phyloP scores from a whole-genome alignment of 805 yeast species.

The Blastobotrys terrestris region DNA sequence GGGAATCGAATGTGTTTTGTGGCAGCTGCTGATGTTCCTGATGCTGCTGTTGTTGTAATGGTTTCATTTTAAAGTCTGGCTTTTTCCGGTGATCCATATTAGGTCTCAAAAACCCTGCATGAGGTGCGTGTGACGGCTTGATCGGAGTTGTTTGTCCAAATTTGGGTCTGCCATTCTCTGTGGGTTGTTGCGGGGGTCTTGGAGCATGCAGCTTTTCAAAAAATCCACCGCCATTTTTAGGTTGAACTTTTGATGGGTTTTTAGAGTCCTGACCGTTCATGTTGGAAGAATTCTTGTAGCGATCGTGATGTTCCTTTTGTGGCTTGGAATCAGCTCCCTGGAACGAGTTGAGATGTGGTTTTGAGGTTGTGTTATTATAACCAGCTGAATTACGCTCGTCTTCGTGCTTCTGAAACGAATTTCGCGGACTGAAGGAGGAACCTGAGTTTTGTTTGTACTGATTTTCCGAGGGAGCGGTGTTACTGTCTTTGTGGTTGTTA shows the following conservation, averaged over 20 bases:
- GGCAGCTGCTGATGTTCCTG: not conserved
- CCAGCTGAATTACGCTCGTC: too few relatives aligned
- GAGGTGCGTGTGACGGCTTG: not conserved
- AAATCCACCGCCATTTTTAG: not conserved
- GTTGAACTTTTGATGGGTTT: not conserved
- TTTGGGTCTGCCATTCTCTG: not conserved
- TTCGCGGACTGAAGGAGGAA: not conserved
- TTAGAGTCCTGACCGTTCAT: too few relatives aligned
- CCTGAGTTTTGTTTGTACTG: not conserved
- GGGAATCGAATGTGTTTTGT: slow-evolving; percentile 9
- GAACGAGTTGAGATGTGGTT: not conserved
- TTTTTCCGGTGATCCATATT: not conserved
- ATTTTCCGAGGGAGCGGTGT: too few relatives aligned
- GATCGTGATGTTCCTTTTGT: too few relatives aligned
- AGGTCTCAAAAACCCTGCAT: not conserved
- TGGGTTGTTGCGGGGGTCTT: not conserved
- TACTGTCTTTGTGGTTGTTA: not conserved
- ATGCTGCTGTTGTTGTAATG: not conserved
- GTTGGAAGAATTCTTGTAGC: not conserved
- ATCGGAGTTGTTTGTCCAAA: not conserved
- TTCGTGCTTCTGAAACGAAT: not conserved
- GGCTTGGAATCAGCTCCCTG: too few relatives aligned
- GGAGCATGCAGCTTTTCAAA: not conserved
- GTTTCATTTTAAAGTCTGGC: too few relatives aligned
- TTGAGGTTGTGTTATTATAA: too few relatives aligned